Conservation (phyloP, 1,284 basidiomycete genomes). For the Albatrellus sp. region DNA sequence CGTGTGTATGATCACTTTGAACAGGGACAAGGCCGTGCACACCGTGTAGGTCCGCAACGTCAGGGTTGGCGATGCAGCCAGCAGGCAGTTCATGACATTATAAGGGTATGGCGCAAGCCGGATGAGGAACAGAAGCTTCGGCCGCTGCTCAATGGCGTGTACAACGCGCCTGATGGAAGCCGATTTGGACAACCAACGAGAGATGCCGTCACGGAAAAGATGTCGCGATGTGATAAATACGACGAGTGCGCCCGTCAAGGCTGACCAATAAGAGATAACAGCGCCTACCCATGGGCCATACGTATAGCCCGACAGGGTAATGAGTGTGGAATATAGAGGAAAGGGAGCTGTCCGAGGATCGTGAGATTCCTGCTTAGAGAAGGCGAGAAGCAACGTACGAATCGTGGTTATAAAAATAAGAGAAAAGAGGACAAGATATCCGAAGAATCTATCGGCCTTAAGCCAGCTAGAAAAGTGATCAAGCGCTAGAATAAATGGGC, state of each 20-base stretch:
- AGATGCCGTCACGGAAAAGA: constrained; percentile 57
- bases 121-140: constrained; percentile 75
- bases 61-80: constrained; percentile 78
- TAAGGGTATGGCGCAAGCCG: constrained; percentile 77
- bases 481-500: constrained; percentile 32
- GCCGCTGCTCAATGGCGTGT: constrained; percentile 77
- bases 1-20: constrained; percentile 82
- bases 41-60: constrained; percentile 65
- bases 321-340: constrained; percentile 80
- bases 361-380: constrained; percentile 10
- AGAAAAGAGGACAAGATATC: constrained; percentile 59
- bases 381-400: constrained; percentile 39
- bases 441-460: constrained; percentile 50
- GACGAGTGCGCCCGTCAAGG: constrained; percentile 64
- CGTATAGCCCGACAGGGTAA: constrained; percentile 79
- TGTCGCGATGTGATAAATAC: constrained; percentile 70
- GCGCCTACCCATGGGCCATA: constrained; percentile 74
- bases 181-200: constrained; percentile 57
- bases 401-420: constrained; percentile 76
- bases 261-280: constrained; percentile 75
- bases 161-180: constrained; percentile 63
- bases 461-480: constrained; percentile 66
- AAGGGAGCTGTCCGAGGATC: constrained; percentile 44
- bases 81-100: constrained; percentile 84
- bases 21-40: constrained; percentile 73